Evolutionary conservation across 1,139 yeast genomes (phyloP).

Genomic region (Debaryomycetaceae sp.): DNA sequence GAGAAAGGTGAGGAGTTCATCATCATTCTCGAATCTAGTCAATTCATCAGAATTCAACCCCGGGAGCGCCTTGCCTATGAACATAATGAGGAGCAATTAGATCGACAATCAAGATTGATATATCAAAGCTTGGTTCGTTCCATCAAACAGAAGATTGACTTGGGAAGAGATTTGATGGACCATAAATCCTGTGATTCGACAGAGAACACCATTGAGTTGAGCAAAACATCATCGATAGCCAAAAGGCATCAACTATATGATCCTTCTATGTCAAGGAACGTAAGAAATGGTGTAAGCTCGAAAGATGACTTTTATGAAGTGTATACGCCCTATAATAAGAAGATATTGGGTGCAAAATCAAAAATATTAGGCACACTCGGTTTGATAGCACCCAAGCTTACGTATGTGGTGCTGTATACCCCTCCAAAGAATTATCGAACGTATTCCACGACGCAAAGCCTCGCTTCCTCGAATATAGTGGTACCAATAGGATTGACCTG

Average conservation of each 20-base stretch:
- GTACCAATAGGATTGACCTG: conserved; percentile 36
- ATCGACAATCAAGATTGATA: neutral
- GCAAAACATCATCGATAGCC: neutral
- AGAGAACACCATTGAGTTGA: neutral
- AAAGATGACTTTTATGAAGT: conserved; percentile 20
- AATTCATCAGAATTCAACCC: conserved; percentile 30
- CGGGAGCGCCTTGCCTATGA: neutral
- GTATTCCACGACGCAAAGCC: conserved; percentile 10
- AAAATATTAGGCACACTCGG: conserved; percentile 31
- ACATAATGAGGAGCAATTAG: neutral
- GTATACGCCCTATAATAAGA: conserved; percentile 28
- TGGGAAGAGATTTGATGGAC: neutral
- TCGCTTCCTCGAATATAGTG: conserved; percentile 6
- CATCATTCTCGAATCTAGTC: conserved; percentile 30
- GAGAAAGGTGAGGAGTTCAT: conserved; percentile 41
- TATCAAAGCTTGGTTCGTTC: neutral
- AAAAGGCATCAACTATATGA: neutral
- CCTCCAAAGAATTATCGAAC: conserved; percentile 11
- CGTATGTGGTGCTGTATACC: conserved; percentile 20
- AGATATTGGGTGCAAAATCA: conserved; percentile 24
- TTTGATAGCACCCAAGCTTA: conserved; percentile 26
- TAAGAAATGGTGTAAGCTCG: conserved; percentile 2
- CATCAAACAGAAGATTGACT: neutral
- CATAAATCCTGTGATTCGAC: neutral
- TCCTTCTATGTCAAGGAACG: neutral